phyloP scores from a whole-genome alignment of 2,329 filamentous ascomycete species.

The Epichloe sp. region DNA sequence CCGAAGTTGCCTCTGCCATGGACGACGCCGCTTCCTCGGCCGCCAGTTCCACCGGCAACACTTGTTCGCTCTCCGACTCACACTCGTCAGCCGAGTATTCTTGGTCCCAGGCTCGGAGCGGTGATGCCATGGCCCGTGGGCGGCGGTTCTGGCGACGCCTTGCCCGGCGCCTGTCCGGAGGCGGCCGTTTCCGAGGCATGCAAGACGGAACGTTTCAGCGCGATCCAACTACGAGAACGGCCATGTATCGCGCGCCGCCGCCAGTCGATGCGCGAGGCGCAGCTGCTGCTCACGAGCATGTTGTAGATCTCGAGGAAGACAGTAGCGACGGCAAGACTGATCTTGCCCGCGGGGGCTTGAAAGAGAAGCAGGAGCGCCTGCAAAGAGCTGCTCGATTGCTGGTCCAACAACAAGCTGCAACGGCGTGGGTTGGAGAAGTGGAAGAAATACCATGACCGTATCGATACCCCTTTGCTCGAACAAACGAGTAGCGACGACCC shows the following conservation, averaged over 20 bases:
- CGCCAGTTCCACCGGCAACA: conserved; percentile 12
- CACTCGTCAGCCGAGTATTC: conserved; percentile 6
- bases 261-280: conserved; percentile 5
- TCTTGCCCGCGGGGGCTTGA: conserved; percentile 14
- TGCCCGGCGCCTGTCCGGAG: conserved; percentile 10
- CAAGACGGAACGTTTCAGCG: conserved; percentile 4
- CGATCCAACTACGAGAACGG: conserved; percentile 15
- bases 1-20: conserved; percentile 30
- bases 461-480: not conserved
- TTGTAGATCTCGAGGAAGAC: conserved; percentile 12
- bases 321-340: conserved; percentile 12
- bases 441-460: not conserved
- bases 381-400: conserved; percentile 27
- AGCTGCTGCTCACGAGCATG: conserved; percentile 10
- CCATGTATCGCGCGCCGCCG: conserved; percentile 21
- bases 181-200: conserved; percentile 6
- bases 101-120: not conserved
- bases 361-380: conserved; percentile 26
- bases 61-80: conserved; percentile 5
- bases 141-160: conserved; percentile 13
- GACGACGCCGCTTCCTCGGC: conserved; percentile 15
- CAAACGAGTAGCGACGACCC: not conserved
- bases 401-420: conserved; percentile 10
- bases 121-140: conserved; percentile 7
- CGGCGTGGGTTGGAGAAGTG: not conserved